These are phyloP conservation scores for Hemisphaericaspora lyxosophila DNA, from an alignment of 1,139 yeast species.

Conservation along the genomic window DNA sequence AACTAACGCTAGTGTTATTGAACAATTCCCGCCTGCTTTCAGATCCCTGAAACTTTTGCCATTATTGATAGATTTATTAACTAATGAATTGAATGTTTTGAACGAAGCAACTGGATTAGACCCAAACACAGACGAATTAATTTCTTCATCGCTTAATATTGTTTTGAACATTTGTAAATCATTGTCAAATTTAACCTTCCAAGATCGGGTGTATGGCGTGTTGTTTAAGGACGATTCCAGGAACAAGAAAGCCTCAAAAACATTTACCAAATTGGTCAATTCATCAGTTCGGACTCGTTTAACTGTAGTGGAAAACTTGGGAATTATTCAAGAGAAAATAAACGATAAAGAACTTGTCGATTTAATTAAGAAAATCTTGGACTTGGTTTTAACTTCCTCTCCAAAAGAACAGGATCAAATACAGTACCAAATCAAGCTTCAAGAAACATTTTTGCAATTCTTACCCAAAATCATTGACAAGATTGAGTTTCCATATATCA, in stretches of 20 bases:
- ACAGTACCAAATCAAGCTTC: conserved; percentile 44
- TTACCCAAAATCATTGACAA: conserved; percentile 44
- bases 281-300: conserved; percentile 37
- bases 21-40: conserved; percentile 69
- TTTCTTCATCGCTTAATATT: conserved; percentile 56
- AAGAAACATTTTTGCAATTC: conserved; percentile 55
- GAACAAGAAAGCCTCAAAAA: conserved; percentile 35
- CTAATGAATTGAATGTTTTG: conserved; percentile 32
- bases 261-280: conserved; percentile 41
- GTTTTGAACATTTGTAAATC: conserved; percentile 63
- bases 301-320: conserved; percentile 55
- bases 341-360: conserved; percentile 45
- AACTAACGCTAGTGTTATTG: conserved; percentile 40
- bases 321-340: conserved; percentile 51
- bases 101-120: conserved; percentile 17
- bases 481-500: conserved; percentile 70
- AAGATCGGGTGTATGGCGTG: conserved; percentile 57
- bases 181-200: conserved; percentile 74
- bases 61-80: conserved; percentile 50
- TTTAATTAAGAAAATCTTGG: conserved; percentile 30
- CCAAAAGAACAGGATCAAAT: conserved; percentile 28
- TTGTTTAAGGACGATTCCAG: conserved; percentile 32
- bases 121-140: conserved; percentile 31
- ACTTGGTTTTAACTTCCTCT: conserved; percentile 30
- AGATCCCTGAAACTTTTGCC: conserved; percentile 76